These are phyloP conservation scores for Ophiostoma quercus DNA, from an alignment of 2,329 filamentous ascomycete genomes.

Conservation along the genomic window DNA sequence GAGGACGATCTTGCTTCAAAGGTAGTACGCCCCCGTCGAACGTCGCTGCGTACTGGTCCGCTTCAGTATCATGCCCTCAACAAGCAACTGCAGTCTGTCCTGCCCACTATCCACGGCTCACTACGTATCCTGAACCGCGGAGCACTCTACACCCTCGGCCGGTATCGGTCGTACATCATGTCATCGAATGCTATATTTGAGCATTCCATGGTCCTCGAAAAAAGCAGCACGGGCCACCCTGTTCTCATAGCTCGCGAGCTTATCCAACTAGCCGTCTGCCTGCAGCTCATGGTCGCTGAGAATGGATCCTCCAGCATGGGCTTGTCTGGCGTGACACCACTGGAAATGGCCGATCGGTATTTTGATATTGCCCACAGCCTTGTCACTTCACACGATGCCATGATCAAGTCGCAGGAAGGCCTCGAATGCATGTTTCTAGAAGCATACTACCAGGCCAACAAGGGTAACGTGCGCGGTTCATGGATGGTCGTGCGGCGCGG, in stretches of 20 bases:
- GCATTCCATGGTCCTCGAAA: background rate
- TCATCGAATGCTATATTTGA: background rate
- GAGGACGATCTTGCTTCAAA: background rate
- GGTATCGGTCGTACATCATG: background rate
- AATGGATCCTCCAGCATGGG: background rate
- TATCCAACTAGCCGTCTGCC: background rate
- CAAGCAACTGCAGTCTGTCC: slow-evolving; percentile 26
- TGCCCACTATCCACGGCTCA: slow-evolving; percentile 28
- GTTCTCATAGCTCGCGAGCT: background rate
- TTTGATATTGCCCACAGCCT: background rate
- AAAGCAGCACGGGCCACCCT: background rate
- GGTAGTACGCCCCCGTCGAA: background rate
- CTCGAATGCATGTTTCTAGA: slow-evolving; percentile 46
- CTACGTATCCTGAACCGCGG: slow-evolving; percentile 24
- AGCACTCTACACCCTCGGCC: slow-evolving; percentile 27
- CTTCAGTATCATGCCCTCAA: slow-evolving; percentile 14
- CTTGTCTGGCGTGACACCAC: background rate
- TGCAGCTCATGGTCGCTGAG: background rate
- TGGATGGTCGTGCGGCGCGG: slow-evolving; percentile 42
- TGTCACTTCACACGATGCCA: background rate
- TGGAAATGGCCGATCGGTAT: background rate
- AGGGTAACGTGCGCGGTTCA: slow-evolving; percentile 41
- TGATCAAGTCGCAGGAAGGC: slow-evolving; percentile 29
- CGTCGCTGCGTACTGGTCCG: background rate
- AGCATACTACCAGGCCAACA: slow-evolving; percentile 42